These are phyloP conservation scores for Chiua sp. DNA, from an alignment of 1,284 basidiomycete species.

Conservation along the genomic window DNA sequence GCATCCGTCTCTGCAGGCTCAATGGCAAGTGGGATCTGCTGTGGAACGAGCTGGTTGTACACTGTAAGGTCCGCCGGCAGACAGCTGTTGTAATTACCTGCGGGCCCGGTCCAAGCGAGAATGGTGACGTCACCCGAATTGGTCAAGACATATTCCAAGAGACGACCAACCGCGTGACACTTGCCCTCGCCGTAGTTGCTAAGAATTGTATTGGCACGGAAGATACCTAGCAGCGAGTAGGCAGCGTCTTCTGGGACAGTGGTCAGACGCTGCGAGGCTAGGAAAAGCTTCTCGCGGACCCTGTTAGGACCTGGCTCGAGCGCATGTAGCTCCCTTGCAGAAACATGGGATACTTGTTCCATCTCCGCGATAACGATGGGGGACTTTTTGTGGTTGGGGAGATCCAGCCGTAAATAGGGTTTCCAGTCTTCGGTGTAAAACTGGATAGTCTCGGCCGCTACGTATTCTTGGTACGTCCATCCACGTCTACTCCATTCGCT, in stretches of 20 bases:
- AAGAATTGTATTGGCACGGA: constrained; percentile 1
- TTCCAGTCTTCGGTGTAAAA: constrained; percentile 22
- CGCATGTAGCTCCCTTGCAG: not conserved
- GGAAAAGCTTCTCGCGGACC: constrained; percentile 13
- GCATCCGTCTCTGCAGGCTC: too few species aligned
- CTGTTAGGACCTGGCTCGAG: constrained; percentile 9
- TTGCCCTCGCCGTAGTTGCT: constrained; percentile 16
- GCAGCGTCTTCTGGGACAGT: constrained; percentile 16
- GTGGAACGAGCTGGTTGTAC: too few species aligned
- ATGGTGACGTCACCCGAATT: constrained; percentile 10
- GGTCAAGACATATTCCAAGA: constrained; percentile 15
- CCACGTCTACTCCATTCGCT: constrained; percentile 7
- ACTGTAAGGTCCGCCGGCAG: constrained; percentile 7
- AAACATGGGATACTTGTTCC: not conserved
- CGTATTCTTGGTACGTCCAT: constrained; percentile 20
- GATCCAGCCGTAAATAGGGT: constrained; percentile 12
- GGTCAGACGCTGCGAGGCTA: constrained; percentile 16
- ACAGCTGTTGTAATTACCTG: constrained; percentile 12
- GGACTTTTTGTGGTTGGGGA: constrained; percentile 15
- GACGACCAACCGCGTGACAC: constrained; percentile 12
- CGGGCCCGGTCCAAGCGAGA: constrained; percentile 18
- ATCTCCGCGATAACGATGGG: constrained; percentile 9
- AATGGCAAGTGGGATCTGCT: too few species aligned
- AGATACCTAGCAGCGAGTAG: constrained; percentile 20
- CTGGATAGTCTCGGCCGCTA: not conserved